Evolutionary conservation across 495 filamentous ascomycete species (phyloP), one percentile per base, ranked within the genome.

Genomic region (Letharia columbiana): DNA sequence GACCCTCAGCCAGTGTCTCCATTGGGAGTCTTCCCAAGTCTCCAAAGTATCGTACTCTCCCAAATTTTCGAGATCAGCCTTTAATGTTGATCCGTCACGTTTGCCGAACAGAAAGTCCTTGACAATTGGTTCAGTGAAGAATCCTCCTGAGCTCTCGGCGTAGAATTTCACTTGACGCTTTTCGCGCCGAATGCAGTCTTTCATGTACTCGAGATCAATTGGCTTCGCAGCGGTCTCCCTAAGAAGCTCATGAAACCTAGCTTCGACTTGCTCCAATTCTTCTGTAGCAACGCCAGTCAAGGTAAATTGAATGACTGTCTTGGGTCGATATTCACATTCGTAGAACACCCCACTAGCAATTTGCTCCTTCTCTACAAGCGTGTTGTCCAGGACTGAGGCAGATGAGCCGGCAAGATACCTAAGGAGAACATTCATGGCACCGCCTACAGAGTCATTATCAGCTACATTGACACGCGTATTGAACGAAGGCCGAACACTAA

Each of bases 371-470:
- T 99, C 95, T 13, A 99, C 94, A 63, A 99, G 82, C 28, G 84
- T 84, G 69, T 96, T 96, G 67, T 98, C 93, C 23, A 99, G 78
- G 18, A 98, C 79, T 3, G 92, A 93, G 3, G 96, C 91, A 7
- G 94, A 94, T 4, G 94, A 98, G 18, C 92, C 93, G 62, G 89
- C 88, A 28, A 99, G 82, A 71, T 98, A 99, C 18, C 86, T 83
- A 50, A 95, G 78, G 8, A 94, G 72, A 52, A 93, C 84, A 70
- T 87, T 87, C 28, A 97, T 69, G 23, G 92, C 95, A 1, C 85
- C 84, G 20, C 80, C 83, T 75, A 37, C 17, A 75, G 69, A 60
- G 75, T 28, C 77, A 72, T 37, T 60, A 39, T 68, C 56, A 65
- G 63, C 33, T 17, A 67, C 2, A 17, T 17, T 47, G 44, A 23